Conservation (phyloP, 2,329 filamentous ascomycete species). For the Arthrobotrys pseudoclavata region DNA sequence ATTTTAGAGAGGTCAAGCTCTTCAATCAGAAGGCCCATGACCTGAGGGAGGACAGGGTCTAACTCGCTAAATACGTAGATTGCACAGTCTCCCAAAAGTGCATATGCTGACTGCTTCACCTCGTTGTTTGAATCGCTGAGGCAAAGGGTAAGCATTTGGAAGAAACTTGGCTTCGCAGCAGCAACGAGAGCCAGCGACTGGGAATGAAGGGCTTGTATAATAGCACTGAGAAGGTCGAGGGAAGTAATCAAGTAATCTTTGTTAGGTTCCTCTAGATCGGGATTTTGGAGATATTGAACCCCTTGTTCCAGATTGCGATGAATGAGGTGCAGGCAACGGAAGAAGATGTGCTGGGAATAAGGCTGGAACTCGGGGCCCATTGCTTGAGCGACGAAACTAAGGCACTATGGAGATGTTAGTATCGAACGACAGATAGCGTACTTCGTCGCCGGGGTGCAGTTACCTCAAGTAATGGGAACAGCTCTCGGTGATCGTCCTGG, state of each 20-base stretch:
- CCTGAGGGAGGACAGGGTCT: constrained; percentile 77
- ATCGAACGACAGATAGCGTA: background rate
- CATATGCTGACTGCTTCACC: constrained; percentile 95
- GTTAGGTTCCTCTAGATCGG: constrained; percentile 72
- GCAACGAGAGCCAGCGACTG: constrained; percentile 80
- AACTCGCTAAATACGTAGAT: constrained; percentile 90
- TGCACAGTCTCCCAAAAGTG: constrained; percentile 91
- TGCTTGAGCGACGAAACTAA: constrained; percentile 92
- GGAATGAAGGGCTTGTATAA: constrained; percentile 87
- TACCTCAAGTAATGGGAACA: constrained; percentile 89
- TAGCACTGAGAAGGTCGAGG: constrained; percentile 89
- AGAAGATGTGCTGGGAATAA: constrained; percentile 88
- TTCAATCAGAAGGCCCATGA: constrained; percentile 85
- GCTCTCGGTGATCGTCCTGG: constrained; percentile 87
- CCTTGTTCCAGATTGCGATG: constrained; percentile 89
- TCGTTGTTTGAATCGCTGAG: constrained; percentile 91
- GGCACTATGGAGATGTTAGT: constrained; percentile 70
- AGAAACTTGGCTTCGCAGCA: constrained; percentile 83
- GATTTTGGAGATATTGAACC: constrained; percentile 77
- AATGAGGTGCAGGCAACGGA: constrained; percentile 89
- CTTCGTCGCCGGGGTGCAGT: background rate
- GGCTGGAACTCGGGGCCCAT: constrained; percentile 85
- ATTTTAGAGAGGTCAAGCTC: constrained; percentile 76
- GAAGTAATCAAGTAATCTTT: constrained; percentile 98
- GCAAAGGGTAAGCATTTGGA: constrained; percentile 89